A percentile compares a stretch with the other conserved stretches of the same genome.
These are phyloP conservation scores for Nicotiana attenuata DNA, from an alignment of 257 asterid genomes.

Conservation along the genomic window DNA sequence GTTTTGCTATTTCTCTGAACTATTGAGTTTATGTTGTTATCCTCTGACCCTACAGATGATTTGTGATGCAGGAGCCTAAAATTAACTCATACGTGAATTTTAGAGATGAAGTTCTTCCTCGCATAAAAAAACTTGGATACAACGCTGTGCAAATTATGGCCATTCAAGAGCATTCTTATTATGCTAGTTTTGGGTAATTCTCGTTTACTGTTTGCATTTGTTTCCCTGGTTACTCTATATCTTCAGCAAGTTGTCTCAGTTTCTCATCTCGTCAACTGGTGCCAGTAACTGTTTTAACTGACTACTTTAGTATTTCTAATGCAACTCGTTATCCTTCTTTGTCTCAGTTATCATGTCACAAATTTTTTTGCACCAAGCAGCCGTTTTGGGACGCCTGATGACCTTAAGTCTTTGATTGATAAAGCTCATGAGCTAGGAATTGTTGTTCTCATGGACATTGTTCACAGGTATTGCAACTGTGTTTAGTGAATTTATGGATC, in stretches of 20 bases:
- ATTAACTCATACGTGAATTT: conserved; percentile 85
- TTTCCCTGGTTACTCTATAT: background rate
- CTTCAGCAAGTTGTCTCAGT: background rate
- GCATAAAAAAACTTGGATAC: conserved; percentile 92
- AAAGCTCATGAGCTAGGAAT: conserved; percentile 95
- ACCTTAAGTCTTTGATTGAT: conserved; percentile 91
- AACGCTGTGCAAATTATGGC: conserved; percentile 99
- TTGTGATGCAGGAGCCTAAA: conserved; percentile 63
- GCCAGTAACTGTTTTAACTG: background rate
- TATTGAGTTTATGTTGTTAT: background rate
- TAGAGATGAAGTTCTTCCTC: conserved; percentile 96
- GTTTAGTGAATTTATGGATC: background rate
- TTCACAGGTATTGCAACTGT: conserved; percentile 64
- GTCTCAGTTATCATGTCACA: conserved; percentile 90
- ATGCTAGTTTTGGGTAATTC: conserved; percentile 96
- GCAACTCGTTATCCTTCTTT: conserved; percentile 9
- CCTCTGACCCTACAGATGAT: background rate
- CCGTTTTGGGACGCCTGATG: conserved; percentile 97
- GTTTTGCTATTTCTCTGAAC: background rate
- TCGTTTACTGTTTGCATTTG: conserved; percentile 7
- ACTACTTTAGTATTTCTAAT: conserved; percentile 19
- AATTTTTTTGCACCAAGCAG: conserved; percentile 99
- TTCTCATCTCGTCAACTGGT: background rate
- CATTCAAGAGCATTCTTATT: conserved; percentile 98
- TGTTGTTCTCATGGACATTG: conserved; percentile 96